Evolutionary conservation across 495 filamentous ascomycete species (phyloP).

Genomic region (Neurospora africana): DNA sequence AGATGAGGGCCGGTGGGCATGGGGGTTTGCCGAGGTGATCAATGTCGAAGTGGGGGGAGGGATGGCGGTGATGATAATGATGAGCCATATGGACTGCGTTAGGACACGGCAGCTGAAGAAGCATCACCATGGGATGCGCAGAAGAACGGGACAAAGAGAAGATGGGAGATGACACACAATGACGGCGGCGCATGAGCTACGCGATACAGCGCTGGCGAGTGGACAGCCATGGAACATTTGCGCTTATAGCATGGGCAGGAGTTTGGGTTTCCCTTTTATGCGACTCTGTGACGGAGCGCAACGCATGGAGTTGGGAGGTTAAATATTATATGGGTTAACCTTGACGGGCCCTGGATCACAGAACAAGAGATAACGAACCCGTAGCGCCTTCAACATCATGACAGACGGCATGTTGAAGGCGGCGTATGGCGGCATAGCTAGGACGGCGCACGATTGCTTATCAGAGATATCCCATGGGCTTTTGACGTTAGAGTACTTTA

Average conservation of each 20-base stretch:
- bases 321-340: background rate
- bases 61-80: background rate
- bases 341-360: background rate
- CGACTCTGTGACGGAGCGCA: background rate
- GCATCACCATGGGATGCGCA: background rate
- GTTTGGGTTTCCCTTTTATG: background rate
- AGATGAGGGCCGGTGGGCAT: constrained; percentile 7
- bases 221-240: background rate
- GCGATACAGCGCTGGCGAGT: background rate
- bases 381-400: background rate
- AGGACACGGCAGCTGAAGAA: background rate
- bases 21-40: constrained; percentile 38
- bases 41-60: background rate
- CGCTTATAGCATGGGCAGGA: background rate
- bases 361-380: background rate
- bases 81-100: background rate
- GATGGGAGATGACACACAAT: background rate
- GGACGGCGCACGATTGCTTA: background rate
- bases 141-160: background rate
- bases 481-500: background rate
- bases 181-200: background rate
- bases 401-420: background rate
- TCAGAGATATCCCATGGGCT: background rate
- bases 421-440: background rate
- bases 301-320: background rate